A percentile compares a stretch with the other conserved stretches of the same genome.
phyloP scores from a whole-genome alignment of 2,329 filamentous ascomycete species.

The Elsinoe batatas region DNA sequence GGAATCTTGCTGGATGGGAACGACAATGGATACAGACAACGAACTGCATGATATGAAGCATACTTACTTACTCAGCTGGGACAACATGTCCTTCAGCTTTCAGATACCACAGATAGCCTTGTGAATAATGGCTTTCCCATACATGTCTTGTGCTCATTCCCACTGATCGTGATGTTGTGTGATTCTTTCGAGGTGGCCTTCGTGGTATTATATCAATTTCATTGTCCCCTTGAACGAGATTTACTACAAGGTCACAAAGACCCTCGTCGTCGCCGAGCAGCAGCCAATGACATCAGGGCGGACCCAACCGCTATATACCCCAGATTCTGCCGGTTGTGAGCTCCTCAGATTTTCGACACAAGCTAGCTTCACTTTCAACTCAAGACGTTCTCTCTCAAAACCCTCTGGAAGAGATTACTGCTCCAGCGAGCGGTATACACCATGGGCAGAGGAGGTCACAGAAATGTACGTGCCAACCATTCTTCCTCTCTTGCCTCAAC shows the following conservation, averaged over 20 bases:
- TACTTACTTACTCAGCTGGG: background rate
- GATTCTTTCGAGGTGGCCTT: background rate
- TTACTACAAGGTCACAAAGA: background rate
- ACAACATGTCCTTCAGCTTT: background rate
- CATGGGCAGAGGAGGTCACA: background rate
- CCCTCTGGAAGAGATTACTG: background rate
- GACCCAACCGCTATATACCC: background rate
- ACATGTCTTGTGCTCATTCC: background rate
- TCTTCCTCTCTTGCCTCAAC: background rate
- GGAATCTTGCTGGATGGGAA: background rate
- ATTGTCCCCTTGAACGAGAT: too few relatives aligned
- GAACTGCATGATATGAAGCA: background rate
- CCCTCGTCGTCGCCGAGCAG: background rate
- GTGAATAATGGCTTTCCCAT: background rate
- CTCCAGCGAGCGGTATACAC: background rate
- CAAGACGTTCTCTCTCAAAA: background rate
- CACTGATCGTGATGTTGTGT: background rate
- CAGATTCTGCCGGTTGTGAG: background rate
- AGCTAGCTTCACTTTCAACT: background rate
- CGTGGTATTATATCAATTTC: too few relatives aligned
- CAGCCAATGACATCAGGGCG: constrained; percentile 1
- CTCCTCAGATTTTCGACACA: background rate
- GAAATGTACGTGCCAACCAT: background rate
- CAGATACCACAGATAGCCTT: background rate
- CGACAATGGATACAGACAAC: background rate